Conservation (phyloP, 2,329 filamentous ascomycete genomes). For the Coniochaeta hoffmannii region DNA sequence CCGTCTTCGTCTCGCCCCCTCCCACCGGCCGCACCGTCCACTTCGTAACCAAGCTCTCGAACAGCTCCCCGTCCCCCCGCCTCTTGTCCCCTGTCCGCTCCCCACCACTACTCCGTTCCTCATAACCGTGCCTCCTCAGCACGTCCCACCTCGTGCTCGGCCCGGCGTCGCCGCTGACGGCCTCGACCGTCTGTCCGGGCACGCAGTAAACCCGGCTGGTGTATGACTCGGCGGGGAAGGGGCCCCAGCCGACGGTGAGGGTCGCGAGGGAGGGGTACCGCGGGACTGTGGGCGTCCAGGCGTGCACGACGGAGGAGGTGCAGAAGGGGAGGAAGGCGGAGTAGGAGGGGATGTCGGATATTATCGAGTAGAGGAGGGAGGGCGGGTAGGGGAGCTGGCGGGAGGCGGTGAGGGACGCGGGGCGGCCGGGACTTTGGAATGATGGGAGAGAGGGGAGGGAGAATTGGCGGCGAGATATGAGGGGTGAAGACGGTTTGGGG, state of each 20-base stretch:
- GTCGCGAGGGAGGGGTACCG: conserved; percentile 67
- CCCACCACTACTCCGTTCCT: conserved; percentile 1
- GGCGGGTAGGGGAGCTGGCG: conserved; percentile 72
- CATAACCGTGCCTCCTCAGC: conserved; percentile 19
- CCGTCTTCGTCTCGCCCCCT: conserved; percentile 39
- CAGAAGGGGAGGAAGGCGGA: conserved; percentile 88
- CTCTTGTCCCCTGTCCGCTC: conserved; percentile 9
- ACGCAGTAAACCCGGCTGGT: conserved; percentile 73
- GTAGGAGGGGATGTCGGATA: conserved; percentile 85
- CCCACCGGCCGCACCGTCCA: conserved; percentile 53
- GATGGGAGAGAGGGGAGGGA: conserved; percentile 21
- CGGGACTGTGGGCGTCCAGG: conserved; percentile 44
- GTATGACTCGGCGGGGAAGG: conserved; percentile 72
- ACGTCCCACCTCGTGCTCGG: conserved; percentile 33
- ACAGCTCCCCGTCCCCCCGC: conserved; percentile 36
- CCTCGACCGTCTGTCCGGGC: conserved; percentile 66
- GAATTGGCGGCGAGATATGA: not conserved
- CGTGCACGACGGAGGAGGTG: conserved; percentile 66
- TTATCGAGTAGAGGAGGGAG: conserved; percentile 68
- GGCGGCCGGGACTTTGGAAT: conserved; percentile 18
- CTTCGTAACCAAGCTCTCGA: conserved; percentile 61
- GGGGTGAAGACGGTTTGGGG: not conserved
- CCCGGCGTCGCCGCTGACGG: conserved; percentile 55
- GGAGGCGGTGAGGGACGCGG: conserved; percentile 61
- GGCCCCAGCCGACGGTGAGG: conserved; percentile 78